Percentiles rank a stretch among this genome's conserved stretches.
These are phyloP conservation scores for Kwoniella shivajii DNA, from an alignment of 1,284 basidiomycete genomes.

Conservation along the genomic window DNA sequence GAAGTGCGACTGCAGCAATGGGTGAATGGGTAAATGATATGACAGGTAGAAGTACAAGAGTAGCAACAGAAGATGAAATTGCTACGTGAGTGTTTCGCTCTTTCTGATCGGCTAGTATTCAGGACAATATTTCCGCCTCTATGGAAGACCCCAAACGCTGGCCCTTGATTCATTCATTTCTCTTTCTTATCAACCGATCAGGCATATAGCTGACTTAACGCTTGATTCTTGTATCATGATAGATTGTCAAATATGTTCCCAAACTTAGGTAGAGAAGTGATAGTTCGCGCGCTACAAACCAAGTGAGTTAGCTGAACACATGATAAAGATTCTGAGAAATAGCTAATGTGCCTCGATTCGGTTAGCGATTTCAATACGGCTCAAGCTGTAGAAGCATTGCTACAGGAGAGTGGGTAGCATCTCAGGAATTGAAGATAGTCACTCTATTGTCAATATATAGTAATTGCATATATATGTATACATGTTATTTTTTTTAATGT, in stretches of 20 bases:
- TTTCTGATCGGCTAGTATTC: no score
- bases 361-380: constrained; percentile 69
- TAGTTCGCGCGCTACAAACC: constrained; percentile 75
- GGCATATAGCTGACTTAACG: background rate
- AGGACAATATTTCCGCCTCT: no score
- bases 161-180: no score
- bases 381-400: constrained; percentile 75
- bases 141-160: no score
- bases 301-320: no score
- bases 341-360: constrained; percentile 4
- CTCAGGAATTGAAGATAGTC: no score
- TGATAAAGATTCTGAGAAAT: constrained; percentile 3
- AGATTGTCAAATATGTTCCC: constrained; percentile 81
- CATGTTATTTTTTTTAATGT: background rate
- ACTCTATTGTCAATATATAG: background rate
- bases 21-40: constrained; percentile 80
- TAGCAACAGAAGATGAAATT: constrained; percentile 74
- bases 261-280: constrained; percentile 68
- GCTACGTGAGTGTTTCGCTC: constrained; percentile 39
- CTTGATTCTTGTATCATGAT: background rate
- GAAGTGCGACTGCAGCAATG: constrained; percentile 60
- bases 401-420: constrained; percentile 38
- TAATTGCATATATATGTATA: constrained; percentile 53
- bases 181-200: background rate
- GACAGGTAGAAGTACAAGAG: constrained; percentile 65